These are phyloP conservation scores for Fusarium sp. DNA, from an alignment of 2,329 filamentous ascomycete species.

Conservation along the genomic window DNA sequence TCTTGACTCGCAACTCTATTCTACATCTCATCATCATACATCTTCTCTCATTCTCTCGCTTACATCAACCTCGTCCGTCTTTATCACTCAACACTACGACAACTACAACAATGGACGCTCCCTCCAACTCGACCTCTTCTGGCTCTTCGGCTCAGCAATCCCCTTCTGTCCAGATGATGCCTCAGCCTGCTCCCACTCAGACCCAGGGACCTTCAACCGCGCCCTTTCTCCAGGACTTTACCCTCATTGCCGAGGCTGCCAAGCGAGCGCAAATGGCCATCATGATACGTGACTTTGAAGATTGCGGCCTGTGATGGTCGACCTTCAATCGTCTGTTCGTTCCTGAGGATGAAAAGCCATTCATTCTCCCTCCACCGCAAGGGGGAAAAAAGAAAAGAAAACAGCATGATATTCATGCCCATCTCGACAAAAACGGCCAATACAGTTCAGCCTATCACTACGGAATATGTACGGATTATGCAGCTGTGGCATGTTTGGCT, in stretches of 20 bases:
- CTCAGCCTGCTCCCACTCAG: conserved; percentile 49
- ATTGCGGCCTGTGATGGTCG: conserved; percentile 69
- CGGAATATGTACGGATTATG: conserved; percentile 15
- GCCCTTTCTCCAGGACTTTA: conserved; percentile 83
- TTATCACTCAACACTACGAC: conserved; percentile 11
- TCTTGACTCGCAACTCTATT: background rate
- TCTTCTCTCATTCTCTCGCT: conserved; percentile 6
- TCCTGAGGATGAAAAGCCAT: conserved; percentile 2
- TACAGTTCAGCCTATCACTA: conserved; percentile 14
- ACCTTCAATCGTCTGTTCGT: background rate
- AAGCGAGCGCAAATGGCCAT: conserved; percentile 93
- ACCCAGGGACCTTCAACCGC: conserved; percentile 62
- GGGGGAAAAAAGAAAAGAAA: background rate
- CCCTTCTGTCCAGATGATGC: conserved; percentile 49
- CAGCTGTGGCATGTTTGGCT: conserved; percentile 31
- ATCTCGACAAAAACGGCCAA: conserved; percentile 3
- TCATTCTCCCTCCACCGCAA: conserved; percentile 2
- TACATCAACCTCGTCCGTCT: conserved; percentile 16
- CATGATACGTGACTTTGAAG: conserved; percentile 88
- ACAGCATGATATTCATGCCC: background rate
- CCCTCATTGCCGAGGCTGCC: conserved; percentile 90
- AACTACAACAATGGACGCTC: conserved; percentile 52
- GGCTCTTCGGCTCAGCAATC: conserved; percentile 52
- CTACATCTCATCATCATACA: background rate
- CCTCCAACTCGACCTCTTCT: conserved; percentile 50